Evolutionary conservation across 352 stramenopile genomes (phyloP), one percentile per base, ranked within the genome.

Genomic region (Globisporangium lucens): DNA sequence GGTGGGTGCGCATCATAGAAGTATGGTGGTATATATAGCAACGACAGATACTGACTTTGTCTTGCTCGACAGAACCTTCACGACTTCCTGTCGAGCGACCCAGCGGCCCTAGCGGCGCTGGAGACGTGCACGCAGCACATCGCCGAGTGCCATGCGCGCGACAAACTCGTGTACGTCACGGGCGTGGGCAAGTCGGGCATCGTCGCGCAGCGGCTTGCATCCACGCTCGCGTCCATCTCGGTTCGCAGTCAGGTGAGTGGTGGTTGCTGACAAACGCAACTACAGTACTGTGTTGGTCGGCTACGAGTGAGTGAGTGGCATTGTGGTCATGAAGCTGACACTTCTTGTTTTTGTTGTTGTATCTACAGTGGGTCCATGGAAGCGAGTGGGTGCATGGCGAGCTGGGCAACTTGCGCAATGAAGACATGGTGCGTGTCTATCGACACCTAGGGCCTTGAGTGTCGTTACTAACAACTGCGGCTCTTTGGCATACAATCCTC

Each of bases 161-260:
- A 77, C 46, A 66, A 74, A 17, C 71, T 76, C 15, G 70, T 95
- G 24, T 93, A 83, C 65, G 74, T 89, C 29, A 93, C 83, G 6
- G 87, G 87, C 20, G 89, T 95, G 20, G 87, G 87, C 69, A 95
- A 95, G 69, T 95, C 87, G 2, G 85, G 80, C 22, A 84, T 90
- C 22, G 85, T 95, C 2, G 87, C 85, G 27, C 80, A 75, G 20
- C 76, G 87, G 24, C 73, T 95, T 22, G 87, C 85, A 9, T 90
- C 85, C 4, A 89, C 85, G 15, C 61, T 95, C 3, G 75, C 83
- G 5, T 93, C 87, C 17, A 77, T 95, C 47, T 91, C 87, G 4
- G 70, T 93, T 46, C 83, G 75, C 41, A 91, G 83, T 53, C 85
- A 89, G 66, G 85, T 93, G 35, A 15, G 60, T 68, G 41, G 0